Evolutionary conservation across 2,329 filamentous ascomycete genomes (phyloP).

Genomic region (Ambrosiella beaveri): DNA sequence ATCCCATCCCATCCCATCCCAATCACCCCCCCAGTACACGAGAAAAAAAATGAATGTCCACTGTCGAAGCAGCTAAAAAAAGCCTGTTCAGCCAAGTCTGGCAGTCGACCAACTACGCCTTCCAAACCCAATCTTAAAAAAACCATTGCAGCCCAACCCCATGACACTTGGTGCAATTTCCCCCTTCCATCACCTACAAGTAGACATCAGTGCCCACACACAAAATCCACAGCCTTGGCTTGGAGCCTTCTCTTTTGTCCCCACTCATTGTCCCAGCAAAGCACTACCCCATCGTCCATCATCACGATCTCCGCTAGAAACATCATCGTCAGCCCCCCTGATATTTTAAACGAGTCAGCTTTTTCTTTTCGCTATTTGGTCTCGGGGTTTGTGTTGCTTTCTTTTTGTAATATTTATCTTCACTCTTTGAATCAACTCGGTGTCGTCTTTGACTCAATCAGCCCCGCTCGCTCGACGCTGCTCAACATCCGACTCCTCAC

Average conservation of each 20-base stretch:
- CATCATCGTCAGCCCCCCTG: not conserved
- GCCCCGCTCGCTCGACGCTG: not conserved
- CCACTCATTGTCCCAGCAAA: not conserved
- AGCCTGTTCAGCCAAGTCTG: not conserved
- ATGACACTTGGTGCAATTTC: not conserved
- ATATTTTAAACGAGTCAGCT: not conserved
- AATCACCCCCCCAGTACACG: not conserved
- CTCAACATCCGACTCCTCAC: not conserved
- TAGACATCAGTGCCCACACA: not conserved
- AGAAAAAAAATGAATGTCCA: not conserved
- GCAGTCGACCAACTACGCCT: not conserved
- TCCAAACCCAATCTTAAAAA: not conserved
- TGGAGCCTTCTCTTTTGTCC: constrained; percentile 4
- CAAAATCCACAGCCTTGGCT: constrained; percentile 1
- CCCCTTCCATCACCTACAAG: not conserved
- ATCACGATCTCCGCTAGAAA: not conserved
- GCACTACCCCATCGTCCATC: not conserved
- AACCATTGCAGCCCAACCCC: not conserved
- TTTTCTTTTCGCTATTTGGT: not conserved
- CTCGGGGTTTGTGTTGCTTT: not conserved
- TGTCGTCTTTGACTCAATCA: not conserved
- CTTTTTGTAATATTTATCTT: not conserved
- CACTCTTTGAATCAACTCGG: too few species aligned
- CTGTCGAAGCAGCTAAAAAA: not conserved
- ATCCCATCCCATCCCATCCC: not conserved